A percentile compares a stretch with the other conserved stretches of the same genome.
Conservation (phyloP, 2,329 filamentous ascomycete species). For the Claviceps arundinis region DNA sequence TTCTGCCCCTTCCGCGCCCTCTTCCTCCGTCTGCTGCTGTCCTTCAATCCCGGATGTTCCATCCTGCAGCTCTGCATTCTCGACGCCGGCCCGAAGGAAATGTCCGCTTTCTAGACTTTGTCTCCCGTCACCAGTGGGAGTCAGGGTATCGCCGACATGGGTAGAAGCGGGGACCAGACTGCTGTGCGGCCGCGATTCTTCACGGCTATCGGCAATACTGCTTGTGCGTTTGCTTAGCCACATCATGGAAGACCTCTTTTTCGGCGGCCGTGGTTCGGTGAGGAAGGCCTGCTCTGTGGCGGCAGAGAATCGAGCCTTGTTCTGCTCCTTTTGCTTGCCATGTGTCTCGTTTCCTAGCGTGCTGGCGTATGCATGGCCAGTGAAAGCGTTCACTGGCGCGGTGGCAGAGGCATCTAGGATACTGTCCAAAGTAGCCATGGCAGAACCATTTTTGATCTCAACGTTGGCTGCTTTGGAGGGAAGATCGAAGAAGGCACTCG, state of each 20-base stretch:
- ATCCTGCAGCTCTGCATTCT: constrained; percentile 15
- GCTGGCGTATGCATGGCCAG: constrained; percentile 73
- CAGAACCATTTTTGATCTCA: constrained; percentile 62
- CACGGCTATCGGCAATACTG: constrained; percentile 16
- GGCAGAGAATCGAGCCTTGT: constrained; percentile 17
- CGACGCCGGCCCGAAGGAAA: constrained; percentile 8
- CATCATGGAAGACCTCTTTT: constrained; percentile 37
- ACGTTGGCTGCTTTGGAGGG: constrained; percentile 39
- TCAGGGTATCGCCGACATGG: constrained; percentile 9
- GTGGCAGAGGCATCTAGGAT: constrained; percentile 81
- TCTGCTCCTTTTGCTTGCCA: constrained; percentile 42
- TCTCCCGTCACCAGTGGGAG: neutral
- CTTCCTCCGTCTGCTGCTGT: constrained; percentile 21
- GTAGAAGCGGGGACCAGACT: constrained; percentile 12
- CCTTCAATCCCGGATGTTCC: neutral
- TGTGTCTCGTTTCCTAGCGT: constrained; percentile 65
- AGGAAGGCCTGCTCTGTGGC: constrained; percentile 13
- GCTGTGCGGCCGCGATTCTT: constrained; percentile 13
- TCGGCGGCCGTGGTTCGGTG: constrained; percentile 18
- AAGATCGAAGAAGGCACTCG: constrained; percentile 80
- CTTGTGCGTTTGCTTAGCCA: constrained; percentile 29
- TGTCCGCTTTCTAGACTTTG: constrained; percentile 6
- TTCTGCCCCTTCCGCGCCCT: constrained; percentile 29
- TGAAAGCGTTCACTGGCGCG: constrained; percentile 84
- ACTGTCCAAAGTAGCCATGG: constrained; percentile 76